phyloP scores from a whole-genome alignment of 306 rosid genomes.

The Vachellia collinsii region DNA sequence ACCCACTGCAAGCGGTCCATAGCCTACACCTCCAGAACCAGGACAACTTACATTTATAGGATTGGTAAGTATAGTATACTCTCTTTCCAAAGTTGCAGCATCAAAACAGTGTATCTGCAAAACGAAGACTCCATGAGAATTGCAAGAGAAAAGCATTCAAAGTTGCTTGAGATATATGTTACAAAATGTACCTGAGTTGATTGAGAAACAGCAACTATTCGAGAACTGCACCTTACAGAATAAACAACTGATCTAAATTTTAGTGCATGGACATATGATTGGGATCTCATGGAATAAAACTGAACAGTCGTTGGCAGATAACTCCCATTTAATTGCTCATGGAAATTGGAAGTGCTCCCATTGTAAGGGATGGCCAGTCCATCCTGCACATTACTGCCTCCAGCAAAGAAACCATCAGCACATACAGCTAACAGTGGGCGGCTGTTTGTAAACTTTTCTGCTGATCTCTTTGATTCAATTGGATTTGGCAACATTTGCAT shows the following conservation, averaged over 20 bases:
- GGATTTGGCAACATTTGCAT: constrained; percentile 95
- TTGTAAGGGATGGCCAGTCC: constrained; percentile 48
- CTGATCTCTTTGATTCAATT: constrained; percentile 58
- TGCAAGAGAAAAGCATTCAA: constrained; percentile 15
- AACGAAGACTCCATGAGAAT: constrained; percentile 35
- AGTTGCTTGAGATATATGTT: constrained; percentile 1
- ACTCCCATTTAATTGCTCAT: constrained; percentile 60
- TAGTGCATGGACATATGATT: constrained; percentile 75
- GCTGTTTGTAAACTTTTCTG: constrained; percentile 66
- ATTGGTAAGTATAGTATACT: constrained; percentile 81
- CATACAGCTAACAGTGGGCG: constrained; percentile 82
- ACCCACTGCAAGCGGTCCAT: constrained; percentile 96
- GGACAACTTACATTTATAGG: constrained; percentile 64
- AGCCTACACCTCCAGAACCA: constrained; percentile 78
- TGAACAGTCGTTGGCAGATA: constrained; percentile 74
- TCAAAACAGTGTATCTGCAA: constrained; percentile 90
- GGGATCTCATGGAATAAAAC: constrained; percentile 87
- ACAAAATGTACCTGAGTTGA: constrained; percentile 73
- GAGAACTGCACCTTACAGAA: constrained; percentile 89
- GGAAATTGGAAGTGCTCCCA: constrained; percentile 55
- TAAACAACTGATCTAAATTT: constrained; percentile 89
- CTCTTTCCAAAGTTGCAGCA: constrained; percentile 77
- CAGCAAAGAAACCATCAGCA: constrained; percentile 68
- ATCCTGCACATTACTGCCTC: constrained; percentile 60
- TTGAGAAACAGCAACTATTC: constrained; percentile 79